Evolutionary conservation across 352 stramenopile species (phyloP).

Genomic region (Pythium monospermum): DNA sequence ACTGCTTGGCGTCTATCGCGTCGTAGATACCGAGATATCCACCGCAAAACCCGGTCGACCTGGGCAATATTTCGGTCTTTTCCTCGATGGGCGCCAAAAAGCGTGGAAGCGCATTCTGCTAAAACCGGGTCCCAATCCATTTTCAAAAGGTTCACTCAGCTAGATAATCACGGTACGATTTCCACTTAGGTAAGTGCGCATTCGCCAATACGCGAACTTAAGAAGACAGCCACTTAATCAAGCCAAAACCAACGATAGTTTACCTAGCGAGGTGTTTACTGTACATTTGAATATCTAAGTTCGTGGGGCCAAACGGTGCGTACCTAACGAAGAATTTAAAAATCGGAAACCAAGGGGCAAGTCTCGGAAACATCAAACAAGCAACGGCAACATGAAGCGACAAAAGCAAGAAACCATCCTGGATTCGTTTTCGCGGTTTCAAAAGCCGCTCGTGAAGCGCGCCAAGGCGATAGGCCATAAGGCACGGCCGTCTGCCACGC

Average conservation of each 20-base stretch:
- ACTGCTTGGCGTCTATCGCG: not conserved
- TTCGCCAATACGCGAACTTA: too few species aligned
- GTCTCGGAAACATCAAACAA: too few species aligned
- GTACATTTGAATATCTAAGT: not conserved
- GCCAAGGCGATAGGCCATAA: slow-evolving; percentile 1
- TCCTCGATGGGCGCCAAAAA: slow-evolving; percentile 3
- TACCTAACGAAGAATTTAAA: not conserved
- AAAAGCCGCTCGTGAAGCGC: slow-evolving; percentile 29
- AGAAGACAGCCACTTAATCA: too few species aligned
- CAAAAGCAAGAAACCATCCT: slow-evolving; percentile 25
- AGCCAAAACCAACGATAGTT: not conserved
- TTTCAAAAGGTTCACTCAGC: not conserved
- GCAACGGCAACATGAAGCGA: slow-evolving; percentile 26
- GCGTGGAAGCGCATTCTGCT: not conserved
- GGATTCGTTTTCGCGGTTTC: slow-evolving; percentile 22
- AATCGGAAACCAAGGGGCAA: slow-evolving; percentile 2
- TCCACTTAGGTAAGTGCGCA: too few species aligned
- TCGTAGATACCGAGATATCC: slow-evolving; percentile 6
- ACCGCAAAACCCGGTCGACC: not conserved
- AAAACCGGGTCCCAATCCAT: slow-evolving; percentile 1
- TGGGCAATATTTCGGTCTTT: not conserved
- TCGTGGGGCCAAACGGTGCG: not conserved
- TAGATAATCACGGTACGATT: too few species aligned
- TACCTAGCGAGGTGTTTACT: not conserved
- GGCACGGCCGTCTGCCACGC: not conserved